Conservation (phyloP, 257 asterid genomes). For the Scutellaria minor region DNA sequence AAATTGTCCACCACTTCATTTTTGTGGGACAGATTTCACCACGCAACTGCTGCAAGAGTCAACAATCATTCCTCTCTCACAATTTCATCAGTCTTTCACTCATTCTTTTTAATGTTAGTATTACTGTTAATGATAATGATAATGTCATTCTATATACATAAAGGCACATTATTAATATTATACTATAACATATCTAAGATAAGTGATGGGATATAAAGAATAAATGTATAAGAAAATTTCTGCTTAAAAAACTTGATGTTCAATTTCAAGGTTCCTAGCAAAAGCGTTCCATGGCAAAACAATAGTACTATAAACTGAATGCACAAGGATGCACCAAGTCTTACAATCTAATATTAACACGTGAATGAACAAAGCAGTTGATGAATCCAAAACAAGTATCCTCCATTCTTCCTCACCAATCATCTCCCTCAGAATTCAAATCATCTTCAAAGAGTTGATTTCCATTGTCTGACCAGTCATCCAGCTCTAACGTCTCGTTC, state of each 20-base stretch:
- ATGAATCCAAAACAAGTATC: constrained; percentile 4
- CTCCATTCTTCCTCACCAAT: constrained; percentile 40
- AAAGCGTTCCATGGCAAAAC: not conserved
- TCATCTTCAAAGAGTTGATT: constrained; percentile 38
- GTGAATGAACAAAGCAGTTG: not conserved
- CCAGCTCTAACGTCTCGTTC: constrained; percentile 22
- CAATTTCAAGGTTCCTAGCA: too few species aligned
- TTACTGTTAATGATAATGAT: too few species aligned
- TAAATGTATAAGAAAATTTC: too few species aligned
- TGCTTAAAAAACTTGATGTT: too few species aligned
- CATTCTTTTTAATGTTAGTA: not conserved
- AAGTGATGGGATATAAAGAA: too few species aligned
- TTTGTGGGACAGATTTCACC: constrained; percentile 2
- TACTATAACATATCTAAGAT: too few species aligned
- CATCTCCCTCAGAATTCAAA: constrained; percentile 34
- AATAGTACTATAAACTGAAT: not conserved
- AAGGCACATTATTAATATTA: too few species aligned
- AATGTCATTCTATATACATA: too few species aligned
- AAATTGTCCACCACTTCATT: not conserved
- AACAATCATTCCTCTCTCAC: not conserved
- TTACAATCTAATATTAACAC: constrained; percentile 9
- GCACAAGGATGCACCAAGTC: not conserved
- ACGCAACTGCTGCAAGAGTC: not conserved
- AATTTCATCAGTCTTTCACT: too few species aligned
- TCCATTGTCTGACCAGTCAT: constrained; percentile 43